These are phyloP conservation scores for Alternaria gaisen DNA, from an alignment of 2,329 filamentous ascomycete species.

Conservation along the genomic window DNA sequence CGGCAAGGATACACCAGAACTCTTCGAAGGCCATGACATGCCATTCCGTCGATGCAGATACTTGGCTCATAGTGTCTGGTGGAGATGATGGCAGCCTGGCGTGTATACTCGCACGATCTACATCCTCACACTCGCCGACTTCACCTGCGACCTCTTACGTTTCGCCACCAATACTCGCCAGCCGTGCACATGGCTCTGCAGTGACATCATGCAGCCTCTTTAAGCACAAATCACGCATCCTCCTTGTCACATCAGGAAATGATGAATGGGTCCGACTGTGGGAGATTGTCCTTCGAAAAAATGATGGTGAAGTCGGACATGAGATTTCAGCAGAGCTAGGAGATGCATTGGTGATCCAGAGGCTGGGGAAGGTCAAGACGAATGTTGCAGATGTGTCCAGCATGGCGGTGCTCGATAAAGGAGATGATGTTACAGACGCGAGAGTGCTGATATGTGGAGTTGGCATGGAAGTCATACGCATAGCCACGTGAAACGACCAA, in stretches of 20 bases:
- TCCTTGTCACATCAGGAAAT: conserved; percentile 52
- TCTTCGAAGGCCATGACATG: conserved; percentile 70
- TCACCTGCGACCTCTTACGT: conserved; percentile 29
- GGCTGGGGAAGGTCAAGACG: conserved; percentile 51
- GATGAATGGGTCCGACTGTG: conserved; percentile 61
- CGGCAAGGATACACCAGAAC: conserved; percentile 73
- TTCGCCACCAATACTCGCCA: conserved; percentile 54
- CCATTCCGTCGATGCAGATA: conserved; percentile 39
- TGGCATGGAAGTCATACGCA: conserved; percentile 45
- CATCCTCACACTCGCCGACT: background rate
- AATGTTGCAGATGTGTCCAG: conserved; percentile 65
- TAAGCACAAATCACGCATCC: conserved; percentile 15
- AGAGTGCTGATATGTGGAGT: conserved; percentile 46
- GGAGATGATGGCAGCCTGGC: conserved; percentile 89
- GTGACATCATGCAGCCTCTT: conserved; percentile 66
- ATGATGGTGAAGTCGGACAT: background rate
- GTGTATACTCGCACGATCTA: conserved; percentile 41
- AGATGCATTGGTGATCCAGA: conserved; percentile 42
- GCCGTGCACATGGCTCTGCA: conserved; percentile 74
- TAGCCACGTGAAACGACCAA: conserved; percentile 15
- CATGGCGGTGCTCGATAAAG: conserved; percentile 53
- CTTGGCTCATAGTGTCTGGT: conserved; percentile 71
- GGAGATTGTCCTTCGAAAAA: conserved; percentile 40
- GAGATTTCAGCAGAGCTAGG: background rate
- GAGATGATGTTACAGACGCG: conserved; percentile 6